Evolutionary conservation across 2,329 filamentous ascomycete species (phyloP).

Genomic region (Alternaria panax): DNA sequence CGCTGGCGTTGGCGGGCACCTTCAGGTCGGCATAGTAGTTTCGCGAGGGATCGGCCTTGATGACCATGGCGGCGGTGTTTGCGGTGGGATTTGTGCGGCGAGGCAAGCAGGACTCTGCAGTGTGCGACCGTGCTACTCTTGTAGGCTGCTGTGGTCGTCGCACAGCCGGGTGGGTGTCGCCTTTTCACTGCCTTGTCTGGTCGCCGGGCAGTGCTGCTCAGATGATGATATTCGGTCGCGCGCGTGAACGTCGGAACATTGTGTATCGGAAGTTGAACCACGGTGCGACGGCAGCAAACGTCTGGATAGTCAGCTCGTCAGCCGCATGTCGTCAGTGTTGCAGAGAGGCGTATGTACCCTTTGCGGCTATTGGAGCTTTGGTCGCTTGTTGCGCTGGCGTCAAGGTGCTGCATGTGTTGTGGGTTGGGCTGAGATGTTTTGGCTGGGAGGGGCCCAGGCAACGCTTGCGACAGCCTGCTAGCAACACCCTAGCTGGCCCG

Average conservation of each 20-base stretch:
- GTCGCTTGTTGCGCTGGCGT: slow-evolving; percentile 27
- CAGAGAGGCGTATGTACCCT: slow-evolving; percentile 15
- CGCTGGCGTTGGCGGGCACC: slow-evolving; percentile 70
- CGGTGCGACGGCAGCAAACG: slow-evolving; percentile 4
- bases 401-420: slow-evolving; percentile 18
- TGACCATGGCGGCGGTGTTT: slow-evolving; percentile 63
- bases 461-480: slow-evolving; percentile 17
- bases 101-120: slow-evolving; percentile 1
- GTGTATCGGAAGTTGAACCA: slow-evolving; percentile 17
- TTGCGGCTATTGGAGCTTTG: slow-evolving; percentile 24
- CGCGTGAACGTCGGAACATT: slow-evolving; percentile 40
- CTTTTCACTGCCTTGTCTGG: slow-evolving; percentile 27
- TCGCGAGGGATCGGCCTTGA: slow-evolving; percentile 70
- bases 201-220: slow-evolving; percentile 44
- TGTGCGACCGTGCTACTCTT: neutral
- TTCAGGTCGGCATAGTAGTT: slow-evolving; percentile 90
- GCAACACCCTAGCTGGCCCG: slow-evolving; percentile 13
- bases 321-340: slow-evolving; percentile 31
- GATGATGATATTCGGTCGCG: slow-evolving; percentile 40
- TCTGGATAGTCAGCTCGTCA: slow-evolving; percentile 26
- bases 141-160: slow-evolving; percentile 29
- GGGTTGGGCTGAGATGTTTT: slow-evolving; percentile 28
- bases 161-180: slow-evolving; percentile 11
- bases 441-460: slow-evolving; percentile 23
- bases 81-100: neutral